Evolutionary conservation across 1,139 yeast genomes (phyloP).

Genomic region (Debaryomycetaceae sp.): DNA sequence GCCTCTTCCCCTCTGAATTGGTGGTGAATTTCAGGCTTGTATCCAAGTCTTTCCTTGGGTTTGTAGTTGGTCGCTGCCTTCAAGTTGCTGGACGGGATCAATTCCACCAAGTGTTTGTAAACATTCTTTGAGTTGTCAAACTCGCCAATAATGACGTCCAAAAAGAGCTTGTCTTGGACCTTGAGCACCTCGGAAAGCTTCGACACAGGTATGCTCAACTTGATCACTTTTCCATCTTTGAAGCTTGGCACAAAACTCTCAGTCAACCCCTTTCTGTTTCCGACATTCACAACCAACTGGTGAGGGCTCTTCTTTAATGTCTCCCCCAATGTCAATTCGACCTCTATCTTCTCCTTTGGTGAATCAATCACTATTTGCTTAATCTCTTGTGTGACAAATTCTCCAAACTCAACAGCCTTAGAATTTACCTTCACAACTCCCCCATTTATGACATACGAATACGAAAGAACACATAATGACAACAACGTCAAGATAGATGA

Average conservation of each 20-base stretch:
- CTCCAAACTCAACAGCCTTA: conserved; percentile 29
- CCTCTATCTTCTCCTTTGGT: conserved; percentile 30
- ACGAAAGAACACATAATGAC: conserved; percentile 3
- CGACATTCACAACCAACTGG: conserved; percentile 27
- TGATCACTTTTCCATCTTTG: conserved; percentile 17
- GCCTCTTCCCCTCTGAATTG: conserved; percentile 56
- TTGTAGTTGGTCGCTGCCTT: conserved; percentile 22
- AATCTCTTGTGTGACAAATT: conserved; percentile 34
- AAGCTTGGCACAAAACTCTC: conserved; percentile 25
- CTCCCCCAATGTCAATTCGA: conserved; percentile 27
- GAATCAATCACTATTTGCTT: conserved; percentile 29
- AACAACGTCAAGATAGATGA: conserved; percentile 2
- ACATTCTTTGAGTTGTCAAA: conserved; percentile 19
- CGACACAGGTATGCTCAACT: conserved; percentile 24
- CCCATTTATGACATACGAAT: conserved; percentile 25
- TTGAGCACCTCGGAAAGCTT: conserved; percentile 40
- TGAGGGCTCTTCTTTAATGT: conserved; percentile 19
- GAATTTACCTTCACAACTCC: conserved; percentile 29
- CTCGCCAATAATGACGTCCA: conserved; percentile 35
- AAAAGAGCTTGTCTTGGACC: conserved; percentile 26
- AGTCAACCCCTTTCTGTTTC: conserved; percentile 23
- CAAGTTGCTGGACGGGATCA: conserved; percentile 31
- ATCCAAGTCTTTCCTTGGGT: conserved; percentile 41
- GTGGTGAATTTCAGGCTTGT: conserved; percentile 68
- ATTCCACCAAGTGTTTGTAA: conserved; percentile 27